Evolutionary conservation across 2,329 filamentous ascomycete species (phyloP), one percentile per base, ranked within the genome.

Genomic region (Xylaria sp.): DNA sequence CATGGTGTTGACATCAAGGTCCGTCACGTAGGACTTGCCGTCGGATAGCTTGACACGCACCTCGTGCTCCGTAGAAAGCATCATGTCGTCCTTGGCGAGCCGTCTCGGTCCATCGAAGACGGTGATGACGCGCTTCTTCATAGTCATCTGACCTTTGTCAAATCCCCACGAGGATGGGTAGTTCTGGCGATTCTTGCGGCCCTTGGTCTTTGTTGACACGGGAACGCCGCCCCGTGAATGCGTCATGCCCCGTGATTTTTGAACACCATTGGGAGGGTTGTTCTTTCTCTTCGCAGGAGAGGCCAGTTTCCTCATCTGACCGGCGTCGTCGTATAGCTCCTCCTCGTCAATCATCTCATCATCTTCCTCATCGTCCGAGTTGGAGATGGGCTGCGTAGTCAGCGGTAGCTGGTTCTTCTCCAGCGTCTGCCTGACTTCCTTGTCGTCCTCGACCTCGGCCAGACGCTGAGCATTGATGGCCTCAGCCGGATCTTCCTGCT

Each of bases 51-150:
- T 90, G 80, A 97, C 86, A 77, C 95, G 93, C 44, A 98, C 93
- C 82, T 99, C 96, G 77, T 96, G 94, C 75, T 97, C 94, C 17
- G 92, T 94, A 74, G 94, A 93, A 59, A 99, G 90, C 94, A 97
- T 97, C 93, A 98, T 96, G 82, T 99, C 96, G 78, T 99, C 96
- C 84, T 98, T 98, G 88, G 93, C 96, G 59, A 99, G 86, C 49
- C 95, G 90, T 62, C 94, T 90, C 17, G 87, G 87, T 0, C 96
- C 96, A 77, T 98, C 94, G 76, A 97, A 99, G 23, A 97, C 93
- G 72, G 93, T 93, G 76, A 98, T 86, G 64, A 97, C 93, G 33
- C 96, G 92, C 88, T 97, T 97, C 89, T 97, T 97, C 89, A 97
- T 97, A 78, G 92, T 97, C 93, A 98, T 97, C 84, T 96, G 94